These are phyloP conservation scores for Byssochlamys sp. DNA, from an alignment of 2,329 filamentous ascomycete genomes.

Conservation along the genomic window DNA sequence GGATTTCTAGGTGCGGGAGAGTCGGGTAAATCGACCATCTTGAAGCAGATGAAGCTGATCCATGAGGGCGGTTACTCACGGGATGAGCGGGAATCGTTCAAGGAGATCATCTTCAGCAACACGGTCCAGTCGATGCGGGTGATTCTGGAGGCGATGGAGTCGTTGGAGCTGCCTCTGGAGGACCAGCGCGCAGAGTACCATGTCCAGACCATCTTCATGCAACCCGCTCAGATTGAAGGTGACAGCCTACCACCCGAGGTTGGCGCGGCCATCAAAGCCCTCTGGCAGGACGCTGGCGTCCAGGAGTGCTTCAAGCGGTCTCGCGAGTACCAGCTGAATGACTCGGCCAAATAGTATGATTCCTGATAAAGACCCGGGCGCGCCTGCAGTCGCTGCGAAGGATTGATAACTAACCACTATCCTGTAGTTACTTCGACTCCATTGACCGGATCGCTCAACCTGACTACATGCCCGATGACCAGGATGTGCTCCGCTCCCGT, in stretches of 20 bases:
- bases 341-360: constrained; percentile 87
- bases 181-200: constrained; percentile 92
- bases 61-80: constrained; percentile 97
- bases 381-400: no score
- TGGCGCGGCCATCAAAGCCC: constrained; percentile 78
- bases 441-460: constrained; percentile 81
- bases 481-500: constrained; percentile 89
- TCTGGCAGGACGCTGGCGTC: constrained; percentile 88
- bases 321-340: constrained; percentile 90
- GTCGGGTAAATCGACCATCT: constrained; percentile 87
- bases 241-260: constrained; percentile 91
- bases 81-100: constrained; percentile 65
- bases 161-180: constrained; percentile 68
- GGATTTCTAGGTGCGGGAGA: constrained; percentile 72
- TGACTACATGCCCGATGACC: constrained; percentile 89
- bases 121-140: constrained; percentile 62
- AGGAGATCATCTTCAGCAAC: constrained; percentile 64
- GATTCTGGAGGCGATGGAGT: constrained; percentile 60
- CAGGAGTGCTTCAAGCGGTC: constrained; percentile 93
- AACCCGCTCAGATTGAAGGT: constrained; percentile 90
- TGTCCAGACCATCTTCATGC: constrained; percentile 97
- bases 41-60: constrained; percentile 98
- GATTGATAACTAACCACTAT: constrained; percentile 24
- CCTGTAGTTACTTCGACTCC: constrained; percentile 79
- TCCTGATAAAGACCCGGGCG: no score